A percentile compares a stretch with the other conserved stretches of the same genome.
Conservation (phyloP, 495 filamentous ascomycete species). For the Sabuloglossum arenarium region DNA sequence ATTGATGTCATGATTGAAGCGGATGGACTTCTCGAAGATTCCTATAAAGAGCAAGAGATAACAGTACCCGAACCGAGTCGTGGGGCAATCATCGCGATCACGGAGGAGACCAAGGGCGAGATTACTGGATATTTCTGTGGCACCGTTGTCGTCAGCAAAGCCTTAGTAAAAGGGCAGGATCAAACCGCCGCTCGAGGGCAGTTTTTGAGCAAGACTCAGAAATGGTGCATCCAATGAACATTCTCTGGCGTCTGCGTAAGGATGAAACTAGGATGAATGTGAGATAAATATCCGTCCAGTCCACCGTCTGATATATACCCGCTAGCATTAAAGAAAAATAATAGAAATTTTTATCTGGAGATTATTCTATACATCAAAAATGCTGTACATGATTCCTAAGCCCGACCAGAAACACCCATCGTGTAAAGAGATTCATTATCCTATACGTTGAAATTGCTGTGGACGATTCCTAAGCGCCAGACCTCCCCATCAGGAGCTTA, state of each 20-base stretch:
- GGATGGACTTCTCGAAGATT: background rate
- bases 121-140: background rate
- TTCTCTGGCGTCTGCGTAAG: too few relatives aligned
- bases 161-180: background rate
- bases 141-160: background rate
- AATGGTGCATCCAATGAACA: background rate
- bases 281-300: too few relatives aligned
- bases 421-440: background rate
- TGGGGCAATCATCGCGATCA: background rate
- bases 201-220: background rate
- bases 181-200: background rate
- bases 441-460: background rate
- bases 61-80: background rate
- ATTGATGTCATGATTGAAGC: background rate
- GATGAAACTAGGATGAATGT: too few relatives aligned
- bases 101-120: background rate
- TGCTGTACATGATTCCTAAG: background rate
- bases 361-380: background rate
- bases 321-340: too few relatives aligned
- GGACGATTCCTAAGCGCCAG: background rate
- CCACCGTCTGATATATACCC: too few relatives aligned
- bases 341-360: too few relatives aligned
- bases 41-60: background rate
- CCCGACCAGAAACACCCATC: background rate
- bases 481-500: too few relatives aligned